A percentile compares a stretch with the other conserved stretches of the same genome.
Conservation (phyloP, 2,329 filamentous ascomycete genomes). For the Diaporthe citriasiana region DNA sequence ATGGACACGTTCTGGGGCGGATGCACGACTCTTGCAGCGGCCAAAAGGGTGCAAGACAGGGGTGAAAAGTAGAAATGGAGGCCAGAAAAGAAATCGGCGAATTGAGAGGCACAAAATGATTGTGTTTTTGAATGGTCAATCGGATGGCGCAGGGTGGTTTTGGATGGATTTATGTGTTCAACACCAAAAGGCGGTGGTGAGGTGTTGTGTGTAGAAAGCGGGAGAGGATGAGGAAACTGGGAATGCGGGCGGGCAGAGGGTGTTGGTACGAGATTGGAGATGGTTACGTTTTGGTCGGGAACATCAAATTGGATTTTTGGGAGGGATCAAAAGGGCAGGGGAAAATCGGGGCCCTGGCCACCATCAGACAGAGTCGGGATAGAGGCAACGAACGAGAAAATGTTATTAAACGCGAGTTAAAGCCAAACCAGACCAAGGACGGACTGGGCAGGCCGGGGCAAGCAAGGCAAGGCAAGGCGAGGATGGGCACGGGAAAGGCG, state of each 20-base stretch:
- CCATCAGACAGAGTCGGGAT: slow-evolving; percentile 43
- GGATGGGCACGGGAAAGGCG: slow-evolving; percentile 5
- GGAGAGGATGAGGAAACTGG: slow-evolving; percentile 49
- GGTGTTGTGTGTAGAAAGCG: slow-evolving; percentile 48
- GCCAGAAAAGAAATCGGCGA: slow-evolving; percentile 49
- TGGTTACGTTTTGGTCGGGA: slow-evolving; percentile 65
- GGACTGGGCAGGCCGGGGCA: slow-evolving; percentile 4
- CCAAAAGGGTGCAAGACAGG: slow-evolving; percentile 45
- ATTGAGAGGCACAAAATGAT: slow-evolving; percentile 53
- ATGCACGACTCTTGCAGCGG: slow-evolving; percentile 36
- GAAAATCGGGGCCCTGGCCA: slow-evolving; percentile 63
- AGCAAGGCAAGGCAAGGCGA: slow-evolving; percentile 11
- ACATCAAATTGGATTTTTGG: slow-evolving; percentile 59
- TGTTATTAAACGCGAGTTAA: slow-evolving; percentile 51
- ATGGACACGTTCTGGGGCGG: slow-evolving; percentile 19
- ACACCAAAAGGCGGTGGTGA: slow-evolving; percentile 47
- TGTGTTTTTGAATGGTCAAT: slow-evolving; percentile 54
- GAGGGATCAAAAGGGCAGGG: slow-evolving; percentile 53
- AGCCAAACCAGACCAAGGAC: slow-evolving; percentile 45
- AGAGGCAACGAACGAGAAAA: slow-evolving; percentile 42
- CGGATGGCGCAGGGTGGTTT: slow-evolving; percentile 48
- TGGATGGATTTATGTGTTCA: slow-evolving; percentile 49
- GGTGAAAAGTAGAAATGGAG: slow-evolving; percentile 46
- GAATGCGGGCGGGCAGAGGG: slow-evolving; percentile 53
- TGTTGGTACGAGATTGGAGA: slow-evolving; percentile 56